A percentile compares a stretch with the other conserved stretches of the same genome.
Evolutionary conservation across 805 yeast genomes (phyloP).

Genomic region (Suhomyces canberraensis): DNA sequence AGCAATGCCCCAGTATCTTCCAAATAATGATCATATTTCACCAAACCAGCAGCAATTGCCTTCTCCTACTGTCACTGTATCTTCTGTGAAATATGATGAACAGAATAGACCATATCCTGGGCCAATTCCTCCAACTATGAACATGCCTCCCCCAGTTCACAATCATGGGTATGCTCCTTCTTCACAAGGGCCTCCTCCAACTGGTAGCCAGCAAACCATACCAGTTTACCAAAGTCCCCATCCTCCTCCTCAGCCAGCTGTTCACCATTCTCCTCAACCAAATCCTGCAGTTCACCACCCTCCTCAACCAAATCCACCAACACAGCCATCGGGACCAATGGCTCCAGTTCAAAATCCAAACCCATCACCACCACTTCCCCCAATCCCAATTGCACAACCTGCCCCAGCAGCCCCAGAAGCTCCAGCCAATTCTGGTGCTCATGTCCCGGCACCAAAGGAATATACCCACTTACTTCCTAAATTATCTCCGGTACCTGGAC

Average conservation of each 20-base stretch:
- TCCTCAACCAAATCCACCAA: no score
- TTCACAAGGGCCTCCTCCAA: no score
- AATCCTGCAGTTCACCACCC: no score
- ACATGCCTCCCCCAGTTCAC: background rate
- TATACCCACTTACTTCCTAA: background rate
- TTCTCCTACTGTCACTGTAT: slow-evolving; percentile 4
- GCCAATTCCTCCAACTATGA: background rate
- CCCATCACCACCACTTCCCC: no score
- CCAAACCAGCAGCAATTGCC: background rate
- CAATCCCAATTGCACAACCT: background rate
- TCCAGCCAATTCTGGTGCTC: no score
- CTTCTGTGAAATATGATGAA: background rate
- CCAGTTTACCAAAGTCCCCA: no score
- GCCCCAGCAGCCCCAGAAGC: background rate
- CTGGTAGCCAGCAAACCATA: no score
- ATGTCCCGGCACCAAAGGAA: background rate
- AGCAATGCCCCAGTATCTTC: no score
- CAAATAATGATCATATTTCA: background rate
- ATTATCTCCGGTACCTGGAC: background rate
- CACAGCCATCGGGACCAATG: slow-evolving; percentile 1
- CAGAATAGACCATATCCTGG: background rate
- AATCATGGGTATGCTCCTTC: background rate
- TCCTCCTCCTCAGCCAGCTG: no score
- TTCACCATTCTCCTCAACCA: no score
- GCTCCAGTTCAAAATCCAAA: slow-evolving; percentile 1